Evolutionary conservation across 805 yeast species (phyloP).

Genomic region (Ogataea philodendri): DNA sequence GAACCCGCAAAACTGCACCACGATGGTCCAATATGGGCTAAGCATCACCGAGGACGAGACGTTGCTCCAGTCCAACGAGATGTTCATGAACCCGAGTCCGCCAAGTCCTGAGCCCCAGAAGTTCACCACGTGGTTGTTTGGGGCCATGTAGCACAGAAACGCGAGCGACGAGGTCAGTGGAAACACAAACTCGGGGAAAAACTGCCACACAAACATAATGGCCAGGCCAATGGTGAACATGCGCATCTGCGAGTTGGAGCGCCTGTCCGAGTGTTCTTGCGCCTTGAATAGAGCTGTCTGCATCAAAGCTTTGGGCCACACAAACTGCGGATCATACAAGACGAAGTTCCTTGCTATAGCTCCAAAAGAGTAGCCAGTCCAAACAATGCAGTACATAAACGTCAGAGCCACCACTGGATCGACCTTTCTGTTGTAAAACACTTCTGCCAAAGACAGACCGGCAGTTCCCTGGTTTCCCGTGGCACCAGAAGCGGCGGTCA

Average conservation of each 20-base stretch:
- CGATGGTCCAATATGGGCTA: slow-evolving; percentile 51
- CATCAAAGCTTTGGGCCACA: slow-evolving; percentile 54
- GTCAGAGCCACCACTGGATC: slow-evolving; percentile 38
- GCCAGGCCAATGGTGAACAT: slow-evolving; percentile 38
- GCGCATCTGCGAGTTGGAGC: slow-evolving; percentile 30
- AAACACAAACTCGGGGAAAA: slow-evolving; percentile 47
- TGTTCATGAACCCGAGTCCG: slow-evolving; percentile 49
- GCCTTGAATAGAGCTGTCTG: slow-evolving; percentile 45
- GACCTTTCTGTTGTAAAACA: slow-evolving; percentile 40
- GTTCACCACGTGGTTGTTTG: slow-evolving; percentile 38
- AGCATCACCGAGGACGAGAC: slow-evolving; percentile 50
- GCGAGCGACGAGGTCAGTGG: slow-evolving; percentile 51
- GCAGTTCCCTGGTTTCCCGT: slow-evolving; percentile 51
- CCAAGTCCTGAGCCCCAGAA: slow-evolving; percentile 54
- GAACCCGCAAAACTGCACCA: slow-evolving; percentile 47
- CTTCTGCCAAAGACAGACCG: slow-evolving; percentile 46
- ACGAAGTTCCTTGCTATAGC: slow-evolving; percentile 47
- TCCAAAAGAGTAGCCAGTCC: slow-evolving; percentile 52
- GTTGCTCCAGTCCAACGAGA: slow-evolving; percentile 53
- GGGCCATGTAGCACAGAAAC: slow-evolving; percentile 48
- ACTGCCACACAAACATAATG: slow-evolving; percentile 44
- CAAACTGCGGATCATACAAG: slow-evolving; percentile 46
- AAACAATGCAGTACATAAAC: slow-evolving; percentile 52
- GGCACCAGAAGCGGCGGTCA: slow-evolving; percentile 52
- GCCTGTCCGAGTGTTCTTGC: slow-evolving; percentile 20